Base-by-base conservation (phyloP, 305 asterid species). In the Plantago coronopus region DNA sequence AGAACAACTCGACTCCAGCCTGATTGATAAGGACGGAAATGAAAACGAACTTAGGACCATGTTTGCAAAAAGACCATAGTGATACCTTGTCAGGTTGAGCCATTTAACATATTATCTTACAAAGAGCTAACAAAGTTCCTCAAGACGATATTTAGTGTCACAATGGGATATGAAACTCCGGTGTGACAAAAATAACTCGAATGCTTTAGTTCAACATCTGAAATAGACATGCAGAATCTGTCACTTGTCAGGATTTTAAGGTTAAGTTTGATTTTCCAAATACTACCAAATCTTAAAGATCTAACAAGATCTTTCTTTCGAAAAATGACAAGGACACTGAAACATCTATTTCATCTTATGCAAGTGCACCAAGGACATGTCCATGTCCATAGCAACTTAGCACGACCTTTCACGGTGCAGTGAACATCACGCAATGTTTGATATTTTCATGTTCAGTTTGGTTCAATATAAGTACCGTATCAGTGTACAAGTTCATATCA, bases 181-280 rank as follows among this genome's bases (percentile, higher is more conserved):
- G 29, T 25, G 3, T 25, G 2, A 5, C 29, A 25, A 5, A 5
- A 25, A 4, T 27, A 27, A 3, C 34, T 27, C 34, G 7, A 27
- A 27, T 27, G 34, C 7, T 27, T 27, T 27, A 27, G 34, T 27
- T 27, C 34, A 27, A 27, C 34, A 27, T 27, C 34, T 27, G 7
- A 27, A 27, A 27, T 5, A 27, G 5, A 25, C 31, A 25, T 25
- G 31, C 31, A 3, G 17, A 49, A n/a, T 4, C 7, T 47, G 56
- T 17, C 56, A n/a, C 11, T 17, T 47, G 56, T 17, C 56, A 49
- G 31, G 21, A 48, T 48, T 5, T 48, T 48, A 23, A 48, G 54
- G 54, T 19, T 48, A 25, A 48, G 54, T 48, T 48, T 48, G 54
- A 23, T n/a, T 18, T 19, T 18, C 55, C 55, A 49, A 49, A 49